Conservation (phyloP, 2,329 filamentous ascomycete species). For the Dendryphion nanum region DNA sequence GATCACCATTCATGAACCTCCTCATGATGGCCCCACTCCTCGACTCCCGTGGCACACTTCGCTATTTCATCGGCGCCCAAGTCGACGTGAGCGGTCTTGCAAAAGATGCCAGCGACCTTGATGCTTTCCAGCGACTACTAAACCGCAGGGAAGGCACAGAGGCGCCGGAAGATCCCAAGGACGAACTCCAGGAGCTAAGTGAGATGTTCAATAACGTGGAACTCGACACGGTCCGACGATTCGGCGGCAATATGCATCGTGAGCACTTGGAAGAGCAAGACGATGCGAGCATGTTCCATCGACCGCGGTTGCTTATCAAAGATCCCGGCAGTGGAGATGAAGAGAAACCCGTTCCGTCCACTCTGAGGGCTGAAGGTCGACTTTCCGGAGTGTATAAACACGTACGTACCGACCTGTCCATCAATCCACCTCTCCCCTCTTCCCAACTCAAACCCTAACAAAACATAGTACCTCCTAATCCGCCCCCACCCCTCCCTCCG, state of each 20-base stretch:
- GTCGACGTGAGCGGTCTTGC: slow-evolving; percentile 69
- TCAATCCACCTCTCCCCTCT: not conserved
- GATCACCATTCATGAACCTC: slow-evolving; percentile 74
- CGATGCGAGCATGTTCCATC: slow-evolving; percentile 31
- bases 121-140: slow-evolving; percentile 57
- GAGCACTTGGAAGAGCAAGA: slow-evolving; percentile 52
- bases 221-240: slow-evolving; percentile 61
- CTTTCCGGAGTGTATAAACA: slow-evolving; percentile 56
- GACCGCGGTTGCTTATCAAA: slow-evolving; percentile 50
- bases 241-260: slow-evolving; percentile 63
- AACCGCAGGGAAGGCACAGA: slow-evolving; percentile 32
- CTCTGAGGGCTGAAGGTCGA: slow-evolving; percentile 22
- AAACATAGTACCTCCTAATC: slow-evolving; percentile 48
- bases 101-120: slow-evolving; percentile 64
- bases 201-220: slow-evolving; percentile 70
- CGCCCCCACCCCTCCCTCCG: slow-evolving; percentile 49
- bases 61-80: slow-evolving; percentile 72
- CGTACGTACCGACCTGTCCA: slow-evolving; percentile 41
- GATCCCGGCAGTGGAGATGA: slow-evolving; percentile 41
- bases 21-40: slow-evolving; percentile 71
- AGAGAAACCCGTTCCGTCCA: slow-evolving; percentile 13
- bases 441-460: no score
- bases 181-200: slow-evolving; percentile 64
- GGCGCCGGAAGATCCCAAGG: slow-evolving; percentile 43
- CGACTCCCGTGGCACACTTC: slow-evolving; percentile 64